A percentile compares a stretch with the other conserved stretches of the same genome.
phyloP scores from a whole-genome alignment of 1,139 yeast genomes.

The Wickerhamomyces sp. region DNA sequence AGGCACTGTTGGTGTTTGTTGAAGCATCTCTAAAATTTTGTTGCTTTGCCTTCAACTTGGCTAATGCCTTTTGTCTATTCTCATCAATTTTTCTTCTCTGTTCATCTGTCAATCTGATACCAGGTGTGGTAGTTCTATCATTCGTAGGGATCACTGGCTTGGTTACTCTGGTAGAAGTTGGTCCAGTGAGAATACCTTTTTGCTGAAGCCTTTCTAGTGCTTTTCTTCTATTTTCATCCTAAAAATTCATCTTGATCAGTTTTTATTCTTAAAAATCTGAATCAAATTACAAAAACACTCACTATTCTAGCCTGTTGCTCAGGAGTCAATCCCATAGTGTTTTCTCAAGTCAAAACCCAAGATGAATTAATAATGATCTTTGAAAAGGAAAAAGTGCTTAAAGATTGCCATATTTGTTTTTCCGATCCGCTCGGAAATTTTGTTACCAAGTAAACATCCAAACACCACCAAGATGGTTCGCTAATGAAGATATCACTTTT shows the following conservation, averaged over 20 bases:
- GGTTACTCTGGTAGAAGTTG: slow-evolving; percentile 15
- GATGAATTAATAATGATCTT: no score
- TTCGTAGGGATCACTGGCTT: slow-evolving; percentile 19
- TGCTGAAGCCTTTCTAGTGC: slow-evolving; percentile 55
- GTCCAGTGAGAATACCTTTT: slow-evolving; percentile 30
- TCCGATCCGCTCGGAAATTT: no score
- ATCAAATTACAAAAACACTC: slow-evolving; percentile 2
- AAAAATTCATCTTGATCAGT: no score
- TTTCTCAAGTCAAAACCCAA: no score
- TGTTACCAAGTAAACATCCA: no score
- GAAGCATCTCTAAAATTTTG: slow-evolving; percentile 26
- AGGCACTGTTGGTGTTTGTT: slow-evolving; percentile 12
- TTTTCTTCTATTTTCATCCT: slow-evolving; percentile 55
- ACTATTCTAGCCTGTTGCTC: slow-evolving; percentile 23
- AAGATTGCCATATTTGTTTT: no score
- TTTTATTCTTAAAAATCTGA: no score
- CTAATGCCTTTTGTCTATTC: slow-evolving; percentile 56
- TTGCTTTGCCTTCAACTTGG: slow-evolving; percentile 37
- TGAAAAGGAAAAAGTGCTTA: no score
- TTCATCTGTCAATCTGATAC: slow-evolving; percentile 40
- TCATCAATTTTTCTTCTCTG: slow-evolving; percentile 49
- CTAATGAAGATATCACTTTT: no score
- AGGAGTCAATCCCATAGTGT: slow-evolving; percentile 17
- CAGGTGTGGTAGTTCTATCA: slow-evolving; percentile 20
- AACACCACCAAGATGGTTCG: no score